Evolutionary conservation across 208 protist genomes (phyloP).

Genomic region (Trypanosoma theileri): DNA sequence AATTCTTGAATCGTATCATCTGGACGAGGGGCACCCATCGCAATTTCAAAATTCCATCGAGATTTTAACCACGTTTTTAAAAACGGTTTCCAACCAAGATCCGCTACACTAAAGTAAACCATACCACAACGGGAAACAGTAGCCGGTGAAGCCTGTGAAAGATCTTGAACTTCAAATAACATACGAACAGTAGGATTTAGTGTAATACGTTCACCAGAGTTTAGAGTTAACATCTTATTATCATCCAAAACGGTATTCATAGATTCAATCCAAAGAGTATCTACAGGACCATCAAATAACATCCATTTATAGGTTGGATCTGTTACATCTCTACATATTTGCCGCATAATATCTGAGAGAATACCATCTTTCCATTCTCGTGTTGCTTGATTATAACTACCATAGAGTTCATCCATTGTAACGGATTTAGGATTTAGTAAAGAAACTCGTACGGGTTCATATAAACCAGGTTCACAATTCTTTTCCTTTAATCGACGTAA

Average conservation of each 20-base stretch:
- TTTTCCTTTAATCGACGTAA: constrained; percentile 78
- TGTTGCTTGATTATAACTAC: constrained; percentile 95
- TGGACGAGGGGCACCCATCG: constrained; percentile 90
- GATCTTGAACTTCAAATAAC: constrained; percentile 99
- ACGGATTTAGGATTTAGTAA: constrained; percentile 98
- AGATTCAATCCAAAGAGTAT: constrained; percentile 99
- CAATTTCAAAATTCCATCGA: constrained; percentile 79
- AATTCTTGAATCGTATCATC: constrained; percentile 86
- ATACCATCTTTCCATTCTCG: constrained; percentile 99
- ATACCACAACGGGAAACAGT: constrained; percentile 99
- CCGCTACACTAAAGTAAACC: constrained; percentile 95
- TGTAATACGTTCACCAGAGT: constrained; percentile 97
- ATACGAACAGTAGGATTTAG: constrained; percentile 95
- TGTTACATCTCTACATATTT: constrained; percentile 91
- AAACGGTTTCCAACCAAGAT: constrained; percentile 95
- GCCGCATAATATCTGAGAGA: constrained; percentile 93
- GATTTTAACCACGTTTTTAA: constrained; percentile 93
- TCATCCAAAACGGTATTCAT: constrained; percentile 99
- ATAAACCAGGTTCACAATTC: constrained; percentile 77
- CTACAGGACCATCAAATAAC: constrained; percentile 98
- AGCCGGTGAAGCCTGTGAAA: constrained; percentile 97
- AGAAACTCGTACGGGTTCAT: constrained; percentile 85
- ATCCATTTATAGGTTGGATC: constrained; percentile 97
- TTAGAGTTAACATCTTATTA: constrained; percentile 99
- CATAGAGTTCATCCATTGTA: constrained; percentile 97